Percentiles rank a stretch among this genome's conserved stretches.
Conservation (phyloP, 306 rosid species). For the Cicer chorassanicum region DNA sequence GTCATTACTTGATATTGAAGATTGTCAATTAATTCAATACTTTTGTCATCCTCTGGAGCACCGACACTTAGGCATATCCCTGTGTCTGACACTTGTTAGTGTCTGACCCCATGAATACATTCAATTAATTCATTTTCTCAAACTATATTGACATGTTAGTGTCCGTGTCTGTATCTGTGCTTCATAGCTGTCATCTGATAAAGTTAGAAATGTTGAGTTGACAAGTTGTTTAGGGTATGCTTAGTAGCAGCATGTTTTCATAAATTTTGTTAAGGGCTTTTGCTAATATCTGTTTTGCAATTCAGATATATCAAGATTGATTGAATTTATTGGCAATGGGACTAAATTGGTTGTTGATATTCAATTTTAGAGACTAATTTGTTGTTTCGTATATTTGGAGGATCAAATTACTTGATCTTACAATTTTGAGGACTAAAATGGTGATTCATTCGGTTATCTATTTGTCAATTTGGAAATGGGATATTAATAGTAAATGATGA, state of each 20-base stretch:
- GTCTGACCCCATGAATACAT: too few species aligned
- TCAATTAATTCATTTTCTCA: too few species aligned
- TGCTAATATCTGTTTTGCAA: not conserved
- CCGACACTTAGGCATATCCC: too few species aligned
- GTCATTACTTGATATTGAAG: not conserved
- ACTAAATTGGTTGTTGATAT: not conserved
- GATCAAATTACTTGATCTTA: not conserved
- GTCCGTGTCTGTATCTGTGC: too few species aligned
- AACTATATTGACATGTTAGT: too few species aligned
- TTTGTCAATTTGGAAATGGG: not conserved
- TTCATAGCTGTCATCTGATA: not conserved
- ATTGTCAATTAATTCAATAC: not conserved
- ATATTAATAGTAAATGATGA: not conserved
- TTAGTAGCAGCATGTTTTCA: not conserved
- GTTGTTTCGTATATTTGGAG: not conserved
- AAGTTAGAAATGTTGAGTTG: not conserved
- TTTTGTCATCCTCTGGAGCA: not conserved
- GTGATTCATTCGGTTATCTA: not conserved
- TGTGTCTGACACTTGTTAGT: too few species aligned
- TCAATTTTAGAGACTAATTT: not conserved
- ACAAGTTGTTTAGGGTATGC: not conserved
- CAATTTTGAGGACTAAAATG: not conserved
- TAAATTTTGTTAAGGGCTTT: not conserved
- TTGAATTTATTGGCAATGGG: not conserved
- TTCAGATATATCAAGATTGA: not conserved